Conservation (phyloP, 352 stramenopile species). For the Phytophthora sojae region DNA sequence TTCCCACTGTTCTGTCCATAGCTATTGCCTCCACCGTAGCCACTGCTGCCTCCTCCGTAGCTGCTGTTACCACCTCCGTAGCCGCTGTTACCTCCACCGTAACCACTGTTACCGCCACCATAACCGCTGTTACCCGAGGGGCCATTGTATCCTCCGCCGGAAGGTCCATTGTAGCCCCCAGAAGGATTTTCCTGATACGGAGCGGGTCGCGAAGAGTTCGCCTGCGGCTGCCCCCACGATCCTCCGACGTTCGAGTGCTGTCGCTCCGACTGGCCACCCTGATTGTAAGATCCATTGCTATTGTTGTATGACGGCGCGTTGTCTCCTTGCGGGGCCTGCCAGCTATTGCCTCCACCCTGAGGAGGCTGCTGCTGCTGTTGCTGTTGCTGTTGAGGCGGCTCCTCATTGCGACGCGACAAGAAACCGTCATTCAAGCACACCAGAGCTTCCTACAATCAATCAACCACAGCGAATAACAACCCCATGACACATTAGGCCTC, state of each 20-base stretch:
- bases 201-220: slow-evolving; percentile 43
- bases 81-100: slow-evolving; percentile 17
- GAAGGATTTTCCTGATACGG: slow-evolving; percentile 66
- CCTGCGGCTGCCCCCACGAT: slow-evolving; percentile 56
- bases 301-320: slow-evolving; percentile 29
- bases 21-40: slow-evolving; percentile 36
- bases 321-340: slow-evolving; percentile 34
- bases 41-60: not conserved
- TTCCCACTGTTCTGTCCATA: slow-evolving; percentile 41
- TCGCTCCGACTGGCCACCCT: slow-evolving; percentile 31
- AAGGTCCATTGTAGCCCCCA: slow-evolving; percentile 30
- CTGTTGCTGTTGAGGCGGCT: slow-evolving; percentile 30
- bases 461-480: slow-evolving; percentile 4
- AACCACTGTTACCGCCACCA: slow-evolving; percentile 24
- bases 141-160: slow-evolving; percentile 19
- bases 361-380: slow-evolving; percentile 17
- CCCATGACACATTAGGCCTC: slow-evolving; percentile 24
- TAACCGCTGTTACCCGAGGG: slow-evolving; percentile 27
- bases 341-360: slow-evolving; percentile 29
- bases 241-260: slow-evolving; percentile 43
- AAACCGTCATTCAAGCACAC: slow-evolving; percentile 82
- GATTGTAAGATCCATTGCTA: slow-evolving; percentile 24
- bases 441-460: slow-evolving; percentile 62
- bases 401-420: slow-evolving; percentile 59
- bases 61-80: not conserved